Percentiles rank a stretch among this genome's conserved stretches.
Conservation (phyloP, 192 early-diverging fungal genomes). For the Obelidium mucronatum region DNA sequence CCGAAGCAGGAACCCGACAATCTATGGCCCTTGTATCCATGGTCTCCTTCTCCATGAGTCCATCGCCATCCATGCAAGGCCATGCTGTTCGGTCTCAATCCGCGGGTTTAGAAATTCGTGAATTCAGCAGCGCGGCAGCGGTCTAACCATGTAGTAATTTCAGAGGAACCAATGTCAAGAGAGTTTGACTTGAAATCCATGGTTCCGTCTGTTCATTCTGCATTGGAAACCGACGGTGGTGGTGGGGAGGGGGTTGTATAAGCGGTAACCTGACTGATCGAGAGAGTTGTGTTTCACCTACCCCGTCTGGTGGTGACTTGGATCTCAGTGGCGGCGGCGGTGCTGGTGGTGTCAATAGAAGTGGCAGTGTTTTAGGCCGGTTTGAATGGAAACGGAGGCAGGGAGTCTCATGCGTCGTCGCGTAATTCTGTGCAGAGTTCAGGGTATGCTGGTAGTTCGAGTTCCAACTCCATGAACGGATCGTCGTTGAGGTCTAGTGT, state of each 20-base stretch:
- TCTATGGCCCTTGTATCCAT: too few relatives aligned
- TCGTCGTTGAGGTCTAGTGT: background rate
- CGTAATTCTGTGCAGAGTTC: background rate
- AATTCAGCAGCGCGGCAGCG: background rate
- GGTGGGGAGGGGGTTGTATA: too few relatives aligned
- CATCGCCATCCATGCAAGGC: too few relatives aligned
- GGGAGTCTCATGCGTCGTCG: background rate
- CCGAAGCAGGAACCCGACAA: too few relatives aligned
- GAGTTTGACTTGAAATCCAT: too few relatives aligned
- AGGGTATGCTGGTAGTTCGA: background rate
- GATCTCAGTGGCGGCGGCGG: too few relatives aligned
- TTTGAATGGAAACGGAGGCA: background rate
- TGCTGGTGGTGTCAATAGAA: too few relatives aligned
- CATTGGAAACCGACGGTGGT: background rate
- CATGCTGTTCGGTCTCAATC: background rate
- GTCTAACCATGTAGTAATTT: background rate
- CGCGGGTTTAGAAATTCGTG: background rate
- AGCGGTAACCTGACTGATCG: background rate
- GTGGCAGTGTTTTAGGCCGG: too few relatives aligned
- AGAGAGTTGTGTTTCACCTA: background rate
- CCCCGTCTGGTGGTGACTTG: too few relatives aligned
- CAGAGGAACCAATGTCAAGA: too few relatives aligned
- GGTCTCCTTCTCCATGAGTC: too few relatives aligned
- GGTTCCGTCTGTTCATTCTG: background rate
- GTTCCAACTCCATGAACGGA: background rate